phyloP scores from a whole-genome alignment of 345 rosid species.

The Moricandia arvensis region DNA sequence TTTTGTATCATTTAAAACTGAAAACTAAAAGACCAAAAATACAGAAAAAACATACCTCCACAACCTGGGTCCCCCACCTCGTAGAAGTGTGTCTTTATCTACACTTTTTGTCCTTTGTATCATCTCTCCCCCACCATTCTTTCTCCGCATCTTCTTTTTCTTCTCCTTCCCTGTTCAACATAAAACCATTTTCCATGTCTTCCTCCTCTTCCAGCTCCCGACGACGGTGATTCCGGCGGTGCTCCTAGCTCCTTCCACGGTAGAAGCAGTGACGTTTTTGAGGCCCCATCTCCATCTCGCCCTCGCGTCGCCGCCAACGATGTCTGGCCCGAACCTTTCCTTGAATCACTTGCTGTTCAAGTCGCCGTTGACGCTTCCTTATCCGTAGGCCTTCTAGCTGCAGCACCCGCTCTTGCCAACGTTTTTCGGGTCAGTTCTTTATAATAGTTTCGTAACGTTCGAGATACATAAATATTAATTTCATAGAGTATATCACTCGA shows the following conservation, averaged over 20 bases:
- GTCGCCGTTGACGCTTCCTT: constrained; percentile 67
- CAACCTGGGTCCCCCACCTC: constrained; percentile 63
- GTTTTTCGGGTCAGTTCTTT: constrained; percentile 60
- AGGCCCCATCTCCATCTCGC: constrained; percentile 61
- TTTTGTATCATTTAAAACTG: not conserved
- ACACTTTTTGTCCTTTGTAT: constrained; percentile 57
- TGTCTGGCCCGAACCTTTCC: constrained; percentile 89
- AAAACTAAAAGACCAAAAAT: not conserved
- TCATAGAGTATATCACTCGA: constrained; percentile 1
- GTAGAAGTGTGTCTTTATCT: constrained; percentile 61
- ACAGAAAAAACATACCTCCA: constrained; percentile 12
- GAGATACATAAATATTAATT: not conserved
- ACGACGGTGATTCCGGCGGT: constrained; percentile 37
- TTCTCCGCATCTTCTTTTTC: constrained; percentile 21
- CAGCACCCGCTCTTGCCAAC: constrained; percentile 69
- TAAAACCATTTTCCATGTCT: constrained; percentile 35
- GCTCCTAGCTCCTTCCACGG: constrained; percentile 31
- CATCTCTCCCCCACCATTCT: constrained; percentile 39
- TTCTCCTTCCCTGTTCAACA: constrained; percentile 12
- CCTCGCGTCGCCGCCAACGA: constrained; percentile 58
- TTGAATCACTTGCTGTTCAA: constrained; percentile 78
- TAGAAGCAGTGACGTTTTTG: constrained; percentile 38
- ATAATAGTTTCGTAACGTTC: not conserved
- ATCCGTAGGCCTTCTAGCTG: constrained; percentile 60
- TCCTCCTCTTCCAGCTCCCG: constrained; percentile 38